Base-by-base conservation (phyloP, 129 eudicot species). In the Centella asiatica region DNA sequence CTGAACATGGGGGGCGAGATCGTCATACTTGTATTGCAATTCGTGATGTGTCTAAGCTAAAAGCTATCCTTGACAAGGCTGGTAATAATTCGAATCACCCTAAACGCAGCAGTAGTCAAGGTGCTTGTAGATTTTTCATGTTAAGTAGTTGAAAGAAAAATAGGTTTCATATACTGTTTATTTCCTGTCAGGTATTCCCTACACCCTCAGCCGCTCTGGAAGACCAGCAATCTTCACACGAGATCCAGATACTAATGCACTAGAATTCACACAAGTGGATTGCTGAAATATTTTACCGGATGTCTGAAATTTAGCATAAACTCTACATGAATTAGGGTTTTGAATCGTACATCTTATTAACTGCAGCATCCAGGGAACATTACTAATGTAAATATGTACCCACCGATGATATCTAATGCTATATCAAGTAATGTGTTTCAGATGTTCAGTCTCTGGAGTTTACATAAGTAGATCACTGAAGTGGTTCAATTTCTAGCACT, bases 11-110 rank as follows among this genome's bases (percentile, higher is more conserved):
- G 25, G 60, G 60, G 11, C 37, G 60, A 28, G 60, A 92, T 72
- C 92, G 99, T 65, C 99, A 92, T 70, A 71, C 99, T 52, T 92
- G 99, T 63, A 75, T 92, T 62, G 84, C 87, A 2, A 87, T 92
- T 34, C 79, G 75, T 32, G 86, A 87, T 60, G 99, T 93, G 56
- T 87, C 95, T 24, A 93, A 93, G 78, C 95, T 93, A 31, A 87
- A 93, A 77, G 73, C 69, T 10, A 84, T 87, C 67, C 88, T 93
- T 34, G 99, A 93, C 52, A 70, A 70, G 77, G 95, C 87, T 46
- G 95, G 95, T 83, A 77, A 54, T 26, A 27, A n/a, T 31, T 28
- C 55, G 37, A 1, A 36, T 24, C 25, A 4, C 44, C 45, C 42
- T 1, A n/a, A 42, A 15, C 15, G 47, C 47, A 42, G 47, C 13